These are phyloP conservation scores for Pinus albicaulis DNA, from an alignment of 75 land plant genomes.

Conservation along the genomic window DNA sequence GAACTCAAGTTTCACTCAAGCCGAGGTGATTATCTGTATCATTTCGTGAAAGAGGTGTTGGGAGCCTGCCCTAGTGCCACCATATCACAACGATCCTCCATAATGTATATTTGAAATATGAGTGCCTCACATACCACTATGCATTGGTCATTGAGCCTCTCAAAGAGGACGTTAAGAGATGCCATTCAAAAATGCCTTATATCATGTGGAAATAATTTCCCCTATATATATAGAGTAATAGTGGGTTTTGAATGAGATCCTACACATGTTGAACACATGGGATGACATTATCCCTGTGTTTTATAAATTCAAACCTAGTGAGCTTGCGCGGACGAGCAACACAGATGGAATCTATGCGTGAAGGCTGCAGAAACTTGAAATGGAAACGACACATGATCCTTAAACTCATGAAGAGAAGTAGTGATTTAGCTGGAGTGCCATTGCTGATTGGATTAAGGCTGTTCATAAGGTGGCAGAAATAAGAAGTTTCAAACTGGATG, in stretches of 20 bases:
- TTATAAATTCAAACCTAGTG: neutral
- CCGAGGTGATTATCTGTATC: too few species aligned
- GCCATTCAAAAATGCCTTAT: neutral
- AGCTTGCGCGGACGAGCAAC: neutral
- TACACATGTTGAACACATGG: neutral
- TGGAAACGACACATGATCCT: too few species aligned
- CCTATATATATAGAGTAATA: neutral
- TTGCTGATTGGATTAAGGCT: neutral
- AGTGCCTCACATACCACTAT: too few species aligned
- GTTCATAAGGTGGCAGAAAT: neutral
- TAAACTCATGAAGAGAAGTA: neutral
- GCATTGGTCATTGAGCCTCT: too few species aligned
- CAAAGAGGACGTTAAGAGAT: too few species aligned
- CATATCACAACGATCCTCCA: too few species aligned
- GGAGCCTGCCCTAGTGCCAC: too few species aligned
- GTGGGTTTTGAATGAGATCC: neutral
- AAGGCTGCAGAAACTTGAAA: neutral
- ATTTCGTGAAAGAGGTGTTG: too few species aligned
- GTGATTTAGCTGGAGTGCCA: neutral
- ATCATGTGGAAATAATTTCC: neutral
- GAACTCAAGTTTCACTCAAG: too few species aligned
- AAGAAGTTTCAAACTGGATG: too few species aligned
- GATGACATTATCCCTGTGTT: neutral
- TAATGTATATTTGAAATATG: too few species aligned
- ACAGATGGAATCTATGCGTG: neutral